Evolutionary conservation across 2,329 filamentous ascomycete species (phyloP).

Genomic region (Dryadomyces quercivorus): DNA sequence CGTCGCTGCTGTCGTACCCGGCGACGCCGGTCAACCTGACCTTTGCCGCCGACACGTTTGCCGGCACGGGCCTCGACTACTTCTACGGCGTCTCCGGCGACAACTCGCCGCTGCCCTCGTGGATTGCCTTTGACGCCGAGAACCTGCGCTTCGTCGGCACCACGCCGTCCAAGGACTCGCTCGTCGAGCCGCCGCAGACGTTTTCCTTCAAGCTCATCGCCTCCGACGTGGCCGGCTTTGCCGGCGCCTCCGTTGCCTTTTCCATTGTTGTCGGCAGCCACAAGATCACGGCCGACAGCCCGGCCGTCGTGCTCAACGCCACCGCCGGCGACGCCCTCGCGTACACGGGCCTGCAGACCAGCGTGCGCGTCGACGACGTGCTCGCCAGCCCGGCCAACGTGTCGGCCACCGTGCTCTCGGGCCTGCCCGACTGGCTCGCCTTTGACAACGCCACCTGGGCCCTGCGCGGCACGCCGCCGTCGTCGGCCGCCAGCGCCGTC

Average conservation of each 20-base stretch:
- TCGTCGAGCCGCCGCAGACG: slow-evolving; percentile 55
- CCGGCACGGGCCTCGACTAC: slow-evolving; percentile 48
- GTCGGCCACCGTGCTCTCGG: slow-evolving; percentile 34
- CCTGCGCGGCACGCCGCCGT: slow-evolving; percentile 52
- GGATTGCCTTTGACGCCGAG: slow-evolving; percentile 61
- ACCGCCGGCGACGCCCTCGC: slow-evolving; percentile 37
- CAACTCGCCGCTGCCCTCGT: slow-evolving; percentile 74
- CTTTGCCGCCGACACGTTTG: slow-evolving; percentile 51
- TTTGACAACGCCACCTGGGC: slow-evolving; percentile 50
- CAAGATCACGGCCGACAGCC: slow-evolving; percentile 51
- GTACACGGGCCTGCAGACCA: slow-evolving; percentile 37
- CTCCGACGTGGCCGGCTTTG: slow-evolving; percentile 69
- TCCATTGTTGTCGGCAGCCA: slow-evolving; percentile 61
- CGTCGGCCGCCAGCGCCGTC: slow-evolving; percentile 45
- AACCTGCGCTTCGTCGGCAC: slow-evolving; percentile 57
- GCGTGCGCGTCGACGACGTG: slow-evolving; percentile 46
- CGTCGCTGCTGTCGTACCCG: slow-evolving; percentile 43
- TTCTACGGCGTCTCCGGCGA: slow-evolving; percentile 70
- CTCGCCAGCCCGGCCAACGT: slow-evolving; percentile 24
- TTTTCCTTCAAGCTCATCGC: slow-evolving; percentile 65
- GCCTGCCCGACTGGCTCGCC: slow-evolving; percentile 54
- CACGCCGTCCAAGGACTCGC: slow-evolving; percentile 51
- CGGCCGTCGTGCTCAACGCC: slow-evolving; percentile 43
- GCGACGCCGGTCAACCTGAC: slow-evolving; percentile 39
- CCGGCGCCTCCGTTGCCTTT: slow-evolving; percentile 53